Conservation (phyloP, 176 grass and related monocot species). For the Aegilops umbellulata region DNA sequence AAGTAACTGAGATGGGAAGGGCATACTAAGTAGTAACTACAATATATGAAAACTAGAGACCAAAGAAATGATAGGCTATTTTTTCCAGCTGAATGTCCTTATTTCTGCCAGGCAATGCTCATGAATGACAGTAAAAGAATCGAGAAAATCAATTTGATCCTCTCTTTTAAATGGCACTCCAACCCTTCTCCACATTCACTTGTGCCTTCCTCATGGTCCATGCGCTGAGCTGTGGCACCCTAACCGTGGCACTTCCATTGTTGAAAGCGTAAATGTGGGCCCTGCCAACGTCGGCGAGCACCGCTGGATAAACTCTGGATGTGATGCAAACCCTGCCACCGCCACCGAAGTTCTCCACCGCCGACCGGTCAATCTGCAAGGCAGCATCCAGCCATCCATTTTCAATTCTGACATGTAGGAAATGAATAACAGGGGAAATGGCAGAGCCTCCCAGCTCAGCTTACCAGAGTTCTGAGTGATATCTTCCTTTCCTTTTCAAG, state of each 20-base stretch:
- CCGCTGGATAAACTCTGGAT: conserved; percentile 54
- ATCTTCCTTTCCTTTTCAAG: conserved; percentile 41
- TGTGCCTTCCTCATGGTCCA: conserved; percentile 1
- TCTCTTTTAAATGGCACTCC: neutral
- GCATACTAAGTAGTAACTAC: no score
- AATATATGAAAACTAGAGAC: neutral
- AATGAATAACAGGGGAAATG: neutral
- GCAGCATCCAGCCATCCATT: neutral
- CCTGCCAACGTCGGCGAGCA: neutral
- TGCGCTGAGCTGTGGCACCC: neutral
- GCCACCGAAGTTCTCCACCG: neutral
- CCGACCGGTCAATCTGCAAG: conserved; percentile 57
- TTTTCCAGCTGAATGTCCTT: neutral
- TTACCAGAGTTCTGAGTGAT: conserved; percentile 76
- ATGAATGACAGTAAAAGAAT: conserved; percentile 5
- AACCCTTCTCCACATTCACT: neutral
- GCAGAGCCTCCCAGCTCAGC: neutral
- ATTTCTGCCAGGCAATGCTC: neutral
- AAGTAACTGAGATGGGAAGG: no score
- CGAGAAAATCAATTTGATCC: neutral
- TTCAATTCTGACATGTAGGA: neutral
- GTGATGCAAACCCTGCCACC: conserved; percentile 49
- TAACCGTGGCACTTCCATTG: conserved; percentile 25
- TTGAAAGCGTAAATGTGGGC: conserved; percentile 67
- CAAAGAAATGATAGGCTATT: neutral